These are phyloP conservation scores for Ophiostoma sp. DNA, from an alignment of 2,329 filamentous ascomycete species.

Conservation along the genomic window DNA sequence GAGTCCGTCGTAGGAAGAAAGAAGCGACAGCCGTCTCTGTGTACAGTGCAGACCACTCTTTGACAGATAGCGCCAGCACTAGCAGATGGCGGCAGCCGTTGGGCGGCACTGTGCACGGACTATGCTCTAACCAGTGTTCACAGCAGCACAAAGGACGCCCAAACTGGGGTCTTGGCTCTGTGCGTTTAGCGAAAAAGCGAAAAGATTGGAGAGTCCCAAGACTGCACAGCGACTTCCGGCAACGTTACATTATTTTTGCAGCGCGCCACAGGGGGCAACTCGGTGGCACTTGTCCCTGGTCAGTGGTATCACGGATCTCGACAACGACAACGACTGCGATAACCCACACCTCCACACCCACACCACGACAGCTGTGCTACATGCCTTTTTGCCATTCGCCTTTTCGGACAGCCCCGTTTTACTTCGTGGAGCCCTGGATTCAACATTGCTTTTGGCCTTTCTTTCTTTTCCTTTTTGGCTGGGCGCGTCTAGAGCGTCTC, in stretches of 20 bases:
- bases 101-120: not conserved
- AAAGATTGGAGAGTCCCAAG: not conserved
- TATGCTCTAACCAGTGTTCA: not conserved
- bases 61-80: not conserved
- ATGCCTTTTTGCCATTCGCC: slow-evolving; percentile 3
- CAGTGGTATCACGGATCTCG: slow-evolving; percentile 1
- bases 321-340: not conserved
- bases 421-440: not conserved
- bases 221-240: slow-evolving; percentile 17
- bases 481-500: not conserved
- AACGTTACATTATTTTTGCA: slow-evolving; percentile 22
- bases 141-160: not conserved
- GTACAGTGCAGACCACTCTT: not conserved
- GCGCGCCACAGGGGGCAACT: slow-evolving; percentile 8
- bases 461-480: not conserved
- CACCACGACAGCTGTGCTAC: slow-evolving; percentile 2
- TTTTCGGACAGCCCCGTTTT: not conserved
- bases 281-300: not conserved
- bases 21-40: not conserved
- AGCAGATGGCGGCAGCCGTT: not conserved
- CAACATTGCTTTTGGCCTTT: slow-evolving; percentile 15
- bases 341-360: not conserved
- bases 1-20: not conserved
- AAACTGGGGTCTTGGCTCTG: slow-evolving; percentile 3
- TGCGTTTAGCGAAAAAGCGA: slow-evolving; percentile 1